Conservation (phyloP, 2,329 filamentous ascomycete species). For the Arthrobotrys pseudoclavata region DNA sequence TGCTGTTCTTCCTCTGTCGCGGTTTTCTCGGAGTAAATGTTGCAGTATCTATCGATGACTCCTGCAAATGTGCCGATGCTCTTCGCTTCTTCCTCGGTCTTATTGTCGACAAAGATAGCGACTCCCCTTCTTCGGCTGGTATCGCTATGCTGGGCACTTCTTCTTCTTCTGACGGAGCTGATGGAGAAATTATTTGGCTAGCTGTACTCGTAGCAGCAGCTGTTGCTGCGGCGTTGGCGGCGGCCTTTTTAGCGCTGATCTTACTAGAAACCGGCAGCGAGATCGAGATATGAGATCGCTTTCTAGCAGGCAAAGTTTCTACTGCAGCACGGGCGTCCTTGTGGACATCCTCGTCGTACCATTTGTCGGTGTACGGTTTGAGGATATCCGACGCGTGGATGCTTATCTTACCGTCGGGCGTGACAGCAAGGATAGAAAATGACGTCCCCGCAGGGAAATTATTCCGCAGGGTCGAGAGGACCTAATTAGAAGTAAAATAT, state of each 20-base stretch:
- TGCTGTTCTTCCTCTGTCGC: neutral
- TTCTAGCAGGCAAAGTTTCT: conserved; percentile 28
- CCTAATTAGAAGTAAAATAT: conserved; percentile 23
- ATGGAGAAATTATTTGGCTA: conserved; percentile 32
- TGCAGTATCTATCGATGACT: neutral
- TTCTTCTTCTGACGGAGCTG: conserved; percentile 21
- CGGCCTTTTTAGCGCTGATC: conserved; percentile 11
- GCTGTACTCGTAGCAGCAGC: neutral
- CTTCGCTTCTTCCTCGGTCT: conserved; percentile 42
- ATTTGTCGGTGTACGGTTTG: conserved; percentile 59
- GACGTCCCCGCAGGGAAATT: conserved; percentile 60
- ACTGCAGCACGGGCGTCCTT: conserved; percentile 59
- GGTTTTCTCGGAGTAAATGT: neutral
- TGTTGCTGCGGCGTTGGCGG: neutral
- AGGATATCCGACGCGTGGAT: conserved; percentile 61
- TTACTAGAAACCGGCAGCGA: neutral
- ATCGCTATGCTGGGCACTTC: conserved; percentile 1
- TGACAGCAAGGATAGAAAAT: conserved; percentile 62
- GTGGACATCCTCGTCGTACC: conserved; percentile 62
- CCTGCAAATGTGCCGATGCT: conserved; percentile 7
- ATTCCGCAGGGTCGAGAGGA: conserved; percentile 36
- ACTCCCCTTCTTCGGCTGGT: conserved; percentile 17
- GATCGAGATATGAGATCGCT: conserved; percentile 18
- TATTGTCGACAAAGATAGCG: conserved; percentile 13
- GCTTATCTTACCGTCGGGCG: conserved; percentile 60